Conservation (phyloP, 305 asterid genomes). For the Galium porrigens region DNA sequence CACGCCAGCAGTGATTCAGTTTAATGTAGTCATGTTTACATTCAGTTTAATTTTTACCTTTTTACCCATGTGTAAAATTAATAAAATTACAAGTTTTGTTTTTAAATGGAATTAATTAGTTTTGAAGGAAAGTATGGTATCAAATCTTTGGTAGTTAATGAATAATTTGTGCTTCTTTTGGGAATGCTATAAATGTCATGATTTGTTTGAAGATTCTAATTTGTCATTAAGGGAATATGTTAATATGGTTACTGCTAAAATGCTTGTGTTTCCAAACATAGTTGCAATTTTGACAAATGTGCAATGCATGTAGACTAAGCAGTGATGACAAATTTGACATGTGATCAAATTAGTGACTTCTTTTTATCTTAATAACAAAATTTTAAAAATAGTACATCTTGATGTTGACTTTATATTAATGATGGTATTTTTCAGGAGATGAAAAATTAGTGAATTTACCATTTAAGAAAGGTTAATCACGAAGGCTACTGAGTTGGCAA, state of each 20-base stretch:
- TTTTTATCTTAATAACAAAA: too few relatives aligned
- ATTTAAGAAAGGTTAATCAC: too few relatives aligned
- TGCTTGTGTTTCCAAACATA: not conserved
- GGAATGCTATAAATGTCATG: not conserved
- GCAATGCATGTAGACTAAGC: not conserved
- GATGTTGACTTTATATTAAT: not conserved
- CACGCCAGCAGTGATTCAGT: slow-evolving; percentile 38
- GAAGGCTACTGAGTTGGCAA: too few relatives aligned
- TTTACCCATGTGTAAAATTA: not conserved
- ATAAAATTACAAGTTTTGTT: not conserved
- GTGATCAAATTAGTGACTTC: not conserved
- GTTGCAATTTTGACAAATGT: not conserved
- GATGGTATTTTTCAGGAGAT: not conserved
- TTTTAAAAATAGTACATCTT: not conserved
- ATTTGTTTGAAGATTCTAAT: not conserved
- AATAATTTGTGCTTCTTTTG: not conserved
- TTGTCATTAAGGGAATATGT: not conserved
- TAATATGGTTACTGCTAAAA: not conserved
- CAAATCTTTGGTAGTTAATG: not conserved
- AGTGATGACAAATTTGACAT: not conserved
- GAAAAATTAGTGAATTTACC: not conserved
- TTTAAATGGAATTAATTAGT: not conserved
- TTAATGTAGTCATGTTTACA: not conserved
- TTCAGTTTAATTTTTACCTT: not conserved
- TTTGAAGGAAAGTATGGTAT: not conserved